phyloP scores from a whole-genome alignment of 106 monocot species.

The Dendrobium catenatum region DNA sequence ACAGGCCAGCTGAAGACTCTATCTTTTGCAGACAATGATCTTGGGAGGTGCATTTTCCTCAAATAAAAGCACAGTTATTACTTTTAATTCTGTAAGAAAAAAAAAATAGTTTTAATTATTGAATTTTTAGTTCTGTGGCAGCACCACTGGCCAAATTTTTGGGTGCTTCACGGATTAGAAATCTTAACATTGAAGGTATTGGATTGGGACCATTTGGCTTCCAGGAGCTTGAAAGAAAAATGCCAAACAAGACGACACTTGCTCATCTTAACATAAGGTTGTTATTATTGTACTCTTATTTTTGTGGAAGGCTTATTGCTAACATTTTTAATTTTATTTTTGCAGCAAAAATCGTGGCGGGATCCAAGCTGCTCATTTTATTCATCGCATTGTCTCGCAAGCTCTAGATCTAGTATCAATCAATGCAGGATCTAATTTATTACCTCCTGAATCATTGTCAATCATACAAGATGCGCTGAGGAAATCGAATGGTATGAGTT shows the following conservation, averaged over 20 bases:
- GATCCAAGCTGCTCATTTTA: constrained; percentile 44
- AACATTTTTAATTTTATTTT: constrained; percentile 9
- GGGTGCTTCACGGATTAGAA: constrained; percentile 32
- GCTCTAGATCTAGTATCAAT: constrained; percentile 47
- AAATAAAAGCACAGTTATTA: background rate
- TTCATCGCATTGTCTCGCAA: constrained; percentile 40
- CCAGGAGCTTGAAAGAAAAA: constrained; percentile 47
- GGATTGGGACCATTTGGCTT: constrained; percentile 73
- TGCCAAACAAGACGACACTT: constrained; percentile 39
- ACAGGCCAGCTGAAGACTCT: constrained; percentile 48
- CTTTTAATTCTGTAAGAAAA: background rate
- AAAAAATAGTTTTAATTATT: background rate
- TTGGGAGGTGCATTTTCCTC: constrained; percentile 52
- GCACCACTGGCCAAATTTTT: constrained; percentile 51
- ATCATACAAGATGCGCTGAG: constrained; percentile 52
- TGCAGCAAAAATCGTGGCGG: constrained; percentile 83
- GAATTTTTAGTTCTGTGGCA: constrained; percentile 58
- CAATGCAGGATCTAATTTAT: constrained; percentile 62
- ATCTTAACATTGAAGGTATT: constrained; percentile 80
- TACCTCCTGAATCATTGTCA: constrained; percentile 57
- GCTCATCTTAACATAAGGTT: constrained; percentile 76
- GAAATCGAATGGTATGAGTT: constrained; percentile 33
- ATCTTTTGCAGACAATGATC: constrained; percentile 74
- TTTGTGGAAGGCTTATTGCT: background rate
- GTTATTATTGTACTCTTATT: background rate